Evolutionary conservation across 805 yeast species (phyloP).

Genomic region (Nakazawaea anatomiae): DNA sequence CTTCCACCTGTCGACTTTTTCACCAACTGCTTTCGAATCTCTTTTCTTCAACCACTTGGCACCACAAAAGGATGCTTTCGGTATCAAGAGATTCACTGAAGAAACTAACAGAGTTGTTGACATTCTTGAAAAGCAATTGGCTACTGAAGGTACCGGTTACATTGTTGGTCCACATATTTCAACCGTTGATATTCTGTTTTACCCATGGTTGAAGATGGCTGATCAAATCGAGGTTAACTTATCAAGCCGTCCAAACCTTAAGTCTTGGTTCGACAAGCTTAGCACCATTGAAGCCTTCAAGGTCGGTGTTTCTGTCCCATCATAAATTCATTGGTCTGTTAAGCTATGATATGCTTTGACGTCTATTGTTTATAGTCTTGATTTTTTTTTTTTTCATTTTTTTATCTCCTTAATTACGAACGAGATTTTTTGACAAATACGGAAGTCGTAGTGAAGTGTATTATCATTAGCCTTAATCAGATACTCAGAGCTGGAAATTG

Average conservation of each 20-base stretch:
- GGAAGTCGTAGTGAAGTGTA: no score
- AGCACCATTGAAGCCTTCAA: neutral
- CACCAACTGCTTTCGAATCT: constrained; percentile 62
- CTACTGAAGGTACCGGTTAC: constrained; percentile 41
- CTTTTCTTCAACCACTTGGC: constrained; percentile 41
- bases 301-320: neutral
- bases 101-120: constrained; percentile 50
- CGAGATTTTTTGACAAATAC: no score
- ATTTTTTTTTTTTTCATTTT: no score
- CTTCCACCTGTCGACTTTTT: constrained; percentile 54
- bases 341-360: no score
- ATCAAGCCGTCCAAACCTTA: neutral
- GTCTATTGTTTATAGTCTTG: no score
- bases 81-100: constrained; percentile 40
- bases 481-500: no score
- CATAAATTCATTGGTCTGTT: neutral
- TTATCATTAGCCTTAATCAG: no score
- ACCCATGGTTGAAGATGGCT: constrained; percentile 34
- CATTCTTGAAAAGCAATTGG: constrained; percentile 46
- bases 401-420: no score
- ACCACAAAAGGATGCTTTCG: constrained; percentile 48
- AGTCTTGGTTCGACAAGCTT: neutral
- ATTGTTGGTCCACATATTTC: constrained; percentile 55
- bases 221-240: neutral
- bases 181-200: constrained; percentile 50